These are phyloP conservation scores for Monosporascus sp. DNA, from an alignment of 2,329 filamentous ascomycete genomes.

Conservation along the genomic window DNA sequence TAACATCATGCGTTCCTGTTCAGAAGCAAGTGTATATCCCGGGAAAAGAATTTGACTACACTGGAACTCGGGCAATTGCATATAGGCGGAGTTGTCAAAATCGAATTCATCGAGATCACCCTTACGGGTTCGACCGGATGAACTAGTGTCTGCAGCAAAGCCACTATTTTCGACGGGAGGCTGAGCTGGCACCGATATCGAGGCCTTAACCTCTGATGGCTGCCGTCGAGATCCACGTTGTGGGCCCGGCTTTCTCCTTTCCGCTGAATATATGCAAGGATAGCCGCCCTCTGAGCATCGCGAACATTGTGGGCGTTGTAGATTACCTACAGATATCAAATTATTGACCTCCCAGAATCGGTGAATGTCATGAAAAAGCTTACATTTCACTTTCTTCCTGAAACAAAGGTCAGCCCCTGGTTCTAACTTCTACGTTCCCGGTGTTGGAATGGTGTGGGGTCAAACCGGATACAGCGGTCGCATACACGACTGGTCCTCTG, in stretches of 20 bases:
- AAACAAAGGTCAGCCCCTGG: constrained; percentile 3
- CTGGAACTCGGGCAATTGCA: neutral
- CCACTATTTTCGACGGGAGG: neutral
- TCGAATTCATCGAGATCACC: constrained; percentile 2
- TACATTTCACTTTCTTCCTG: constrained; percentile 24
- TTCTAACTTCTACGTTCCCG: neutral
- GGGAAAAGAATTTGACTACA: constrained; percentile 5
- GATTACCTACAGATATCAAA: constrained; percentile 19
- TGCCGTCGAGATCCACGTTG: constrained; percentile 20
- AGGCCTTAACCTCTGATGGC: neutral
- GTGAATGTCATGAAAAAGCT: neutral
- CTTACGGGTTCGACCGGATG: neutral
- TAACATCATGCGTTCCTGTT: constrained; percentile 16
- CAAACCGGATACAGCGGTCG: constrained; percentile 22
- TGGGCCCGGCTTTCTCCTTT: constrained; percentile 26
- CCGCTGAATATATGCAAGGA: constrained; percentile 24
- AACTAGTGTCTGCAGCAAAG: neutral
- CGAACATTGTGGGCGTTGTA: constrained; percentile 25
- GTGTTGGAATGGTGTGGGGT: neutral
- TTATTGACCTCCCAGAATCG: neutral
- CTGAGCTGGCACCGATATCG: neutral
- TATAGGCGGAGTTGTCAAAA: constrained; percentile 6
- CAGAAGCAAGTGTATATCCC: constrained; percentile 12
- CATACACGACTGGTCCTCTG: constrained; percentile 15
- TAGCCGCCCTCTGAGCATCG: constrained; percentile 24